Conservation (phyloP, 2,329 filamentous ascomycete species). For the Juglanconis juglandina region DNA sequence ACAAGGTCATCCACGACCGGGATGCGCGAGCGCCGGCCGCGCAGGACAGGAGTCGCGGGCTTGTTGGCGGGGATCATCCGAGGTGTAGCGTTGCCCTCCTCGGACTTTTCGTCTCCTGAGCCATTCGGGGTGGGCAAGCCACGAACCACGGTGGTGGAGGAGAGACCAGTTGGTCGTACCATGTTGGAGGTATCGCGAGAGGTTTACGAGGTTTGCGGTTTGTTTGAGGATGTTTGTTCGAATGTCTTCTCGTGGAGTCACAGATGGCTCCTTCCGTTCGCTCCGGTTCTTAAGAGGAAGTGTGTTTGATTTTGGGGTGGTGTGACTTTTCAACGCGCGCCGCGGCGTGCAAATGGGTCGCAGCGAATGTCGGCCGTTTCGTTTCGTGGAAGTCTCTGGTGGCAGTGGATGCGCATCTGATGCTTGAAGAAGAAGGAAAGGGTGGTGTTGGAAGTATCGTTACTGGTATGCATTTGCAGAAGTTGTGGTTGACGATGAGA, state of each 20-base stretch:
- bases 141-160: slow-evolving; percentile 50
- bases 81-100: slow-evolving; percentile 34
- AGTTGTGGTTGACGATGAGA: slow-evolving; percentile 16
- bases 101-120: slow-evolving; percentile 58
- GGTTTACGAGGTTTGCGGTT: neutral
- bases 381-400: slow-evolving; percentile 46
- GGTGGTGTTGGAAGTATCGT: slow-evolving; percentile 35
- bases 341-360: slow-evolving; percentile 58
- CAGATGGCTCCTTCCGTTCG: neutral
- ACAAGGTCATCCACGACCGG: slow-evolving; percentile 53
- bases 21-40: slow-evolving; percentile 35
- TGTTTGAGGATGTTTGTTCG: neutral
- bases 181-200: slow-evolving; percentile 28
- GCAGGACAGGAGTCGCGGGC: slow-evolving; percentile 24
- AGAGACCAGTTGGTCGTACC: slow-evolving; percentile 46
- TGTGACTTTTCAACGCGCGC: slow-evolving; percentile 42
- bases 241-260: neutral
- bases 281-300: neutral
- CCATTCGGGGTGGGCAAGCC: slow-evolving; percentile 54
- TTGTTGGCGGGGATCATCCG: slow-evolving; percentile 20
- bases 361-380: slow-evolving; percentile 50
- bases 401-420: slow-evolving; percentile 56
- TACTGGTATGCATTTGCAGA: slow-evolving; percentile 56
- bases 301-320: neutral
- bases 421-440: slow-evolving; percentile 49